Percentiles rank a stretch among this genome's conserved stretches.
These are phyloP conservation scores for Starmera quercuum DNA, from an alignment of 805 yeast genomes.

Conservation along the genomic window DNA sequence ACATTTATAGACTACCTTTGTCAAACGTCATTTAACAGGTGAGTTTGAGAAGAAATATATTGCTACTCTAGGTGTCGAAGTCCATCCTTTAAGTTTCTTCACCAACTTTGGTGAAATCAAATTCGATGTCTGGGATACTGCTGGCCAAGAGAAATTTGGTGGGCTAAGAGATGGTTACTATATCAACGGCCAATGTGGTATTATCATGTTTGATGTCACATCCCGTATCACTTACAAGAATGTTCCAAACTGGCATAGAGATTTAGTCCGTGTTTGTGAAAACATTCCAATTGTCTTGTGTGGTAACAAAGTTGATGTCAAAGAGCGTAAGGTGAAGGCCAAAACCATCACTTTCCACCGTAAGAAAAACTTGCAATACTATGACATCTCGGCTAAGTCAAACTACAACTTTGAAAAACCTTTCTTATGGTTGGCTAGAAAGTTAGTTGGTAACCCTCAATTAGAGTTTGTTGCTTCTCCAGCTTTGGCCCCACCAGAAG, in stretches of 20 bases:
- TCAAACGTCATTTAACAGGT: constrained; percentile 98
- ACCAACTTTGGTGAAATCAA: constrained; percentile 98
- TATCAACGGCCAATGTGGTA: constrained; percentile 99
- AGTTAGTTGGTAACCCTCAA: constrained; percentile 95
- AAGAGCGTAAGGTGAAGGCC: constrained; percentile 99
- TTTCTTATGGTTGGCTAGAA: constrained; percentile 99
- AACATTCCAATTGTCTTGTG: constrained; percentile 98
- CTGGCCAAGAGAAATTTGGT: constrained; percentile 99
- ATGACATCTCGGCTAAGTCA: constrained; percentile 99
- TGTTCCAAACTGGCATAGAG: constrained; percentile 99
- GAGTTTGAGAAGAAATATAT: constrained; percentile 98
- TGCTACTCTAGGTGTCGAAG: constrained; percentile 99
- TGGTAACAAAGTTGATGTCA: constrained; percentile 99
- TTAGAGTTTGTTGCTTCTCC: constrained; percentile 99
- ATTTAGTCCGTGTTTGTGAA: constrained; percentile 98
- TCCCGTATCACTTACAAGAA: constrained; percentile 99
- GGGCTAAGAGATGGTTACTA: constrained; percentile 99
- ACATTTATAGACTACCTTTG: constrained; percentile 76
- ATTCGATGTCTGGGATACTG: constrained; percentile 99
- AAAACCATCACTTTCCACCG: constrained; percentile 99
- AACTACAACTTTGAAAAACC: constrained; percentile 99
- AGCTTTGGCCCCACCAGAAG: constrained; percentile 99
- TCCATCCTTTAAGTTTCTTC: constrained; percentile 95
- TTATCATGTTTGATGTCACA: constrained; percentile 99
- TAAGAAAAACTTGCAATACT: constrained; percentile 99